A percentile compares a stretch with the other conserved stretches of the same genome.
phyloP scores from a whole-genome alignment of 2,329 filamentous ascomycete genomes.

The Hypoxylon sp. region DNA sequence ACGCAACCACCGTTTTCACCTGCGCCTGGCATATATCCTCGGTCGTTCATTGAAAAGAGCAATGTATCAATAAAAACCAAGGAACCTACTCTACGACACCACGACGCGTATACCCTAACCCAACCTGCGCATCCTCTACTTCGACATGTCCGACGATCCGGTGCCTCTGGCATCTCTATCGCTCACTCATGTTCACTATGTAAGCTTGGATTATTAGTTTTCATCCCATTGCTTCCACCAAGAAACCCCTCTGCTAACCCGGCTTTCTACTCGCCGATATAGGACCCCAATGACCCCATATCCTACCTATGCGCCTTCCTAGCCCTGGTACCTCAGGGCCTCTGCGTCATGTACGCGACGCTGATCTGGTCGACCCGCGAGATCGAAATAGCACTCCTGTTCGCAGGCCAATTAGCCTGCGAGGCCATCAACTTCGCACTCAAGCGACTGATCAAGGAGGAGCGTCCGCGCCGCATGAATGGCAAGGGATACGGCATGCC shows the following conservation, averaged over 20 bases:
- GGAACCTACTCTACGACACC: not conserved
- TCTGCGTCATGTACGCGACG: conserved; percentile 91
- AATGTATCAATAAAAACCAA: conserved; percentile 24
- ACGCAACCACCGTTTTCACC: not conserved
- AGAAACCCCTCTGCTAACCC: conserved; percentile 2
- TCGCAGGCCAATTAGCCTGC: conserved; percentile 90
- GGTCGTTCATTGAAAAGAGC: not conserved
- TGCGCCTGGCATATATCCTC: not conserved
- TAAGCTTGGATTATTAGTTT: conserved; percentile 60
- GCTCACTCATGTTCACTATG: conserved; percentile 96
- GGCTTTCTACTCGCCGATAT: conserved; percentile 23
- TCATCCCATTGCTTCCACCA: not conserved
- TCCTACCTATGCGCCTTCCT: conserved; percentile 95
- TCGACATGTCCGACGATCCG: conserved; percentile 59
- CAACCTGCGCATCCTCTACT: not conserved
- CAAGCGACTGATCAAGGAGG: conserved; percentile 93
- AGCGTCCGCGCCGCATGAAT: conserved; percentile 85
- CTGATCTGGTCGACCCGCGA: conserved; percentile 93
- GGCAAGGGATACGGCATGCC: conserved; percentile 99
- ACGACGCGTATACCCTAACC: conserved; percentile 13
- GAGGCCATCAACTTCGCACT: conserved; percentile 91
- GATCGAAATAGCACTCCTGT: conserved; percentile 89
- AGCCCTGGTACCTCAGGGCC: conserved; percentile 90
- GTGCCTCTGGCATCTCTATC: conserved; percentile 87
- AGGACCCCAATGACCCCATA: conserved; percentile 88